Conservation (phyloP, 148 eudicot genomes). For the Gaultheria prostrata region DNA sequence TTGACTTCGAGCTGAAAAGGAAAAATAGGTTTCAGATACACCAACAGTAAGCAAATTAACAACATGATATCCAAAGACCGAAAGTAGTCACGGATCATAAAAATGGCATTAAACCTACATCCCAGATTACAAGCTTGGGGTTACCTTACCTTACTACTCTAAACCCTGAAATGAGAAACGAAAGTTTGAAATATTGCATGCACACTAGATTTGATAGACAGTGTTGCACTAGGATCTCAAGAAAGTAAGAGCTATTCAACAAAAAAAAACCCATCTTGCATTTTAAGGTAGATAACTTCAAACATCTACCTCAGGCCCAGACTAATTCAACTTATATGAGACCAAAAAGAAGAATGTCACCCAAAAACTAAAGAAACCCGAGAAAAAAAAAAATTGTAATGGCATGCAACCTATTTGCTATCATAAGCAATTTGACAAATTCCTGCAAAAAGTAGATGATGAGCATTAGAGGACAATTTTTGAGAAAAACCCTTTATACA, state of each 20-base stretch:
- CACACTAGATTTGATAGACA: background rate
- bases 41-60: background rate
- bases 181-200: background rate
- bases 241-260: background rate
- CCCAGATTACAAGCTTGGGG: background rate
- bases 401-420: background rate
- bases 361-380: background rate
- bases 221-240: background rate
- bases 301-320: background rate
- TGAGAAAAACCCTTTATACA: background rate
- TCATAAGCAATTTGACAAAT: constrained; percentile 7
- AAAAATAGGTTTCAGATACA: background rate
- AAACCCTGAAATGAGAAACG: background rate
- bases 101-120: too few relatives aligned
- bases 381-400: background rate
- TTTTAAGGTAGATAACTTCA: background rate
- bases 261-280: background rate
- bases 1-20: constrained; percentile 1
- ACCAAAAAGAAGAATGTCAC: background rate
- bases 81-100: background rate
- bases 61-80: background rate
- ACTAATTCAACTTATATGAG: background rate
- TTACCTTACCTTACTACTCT: background rate
- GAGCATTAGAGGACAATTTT: background rate
- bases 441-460: constrained; percentile 9